These are phyloP conservation scores for Bruguiera gymnorhiza DNA, from an alignment of 345 rosid genomes.

Conservation along the genomic window DNA sequence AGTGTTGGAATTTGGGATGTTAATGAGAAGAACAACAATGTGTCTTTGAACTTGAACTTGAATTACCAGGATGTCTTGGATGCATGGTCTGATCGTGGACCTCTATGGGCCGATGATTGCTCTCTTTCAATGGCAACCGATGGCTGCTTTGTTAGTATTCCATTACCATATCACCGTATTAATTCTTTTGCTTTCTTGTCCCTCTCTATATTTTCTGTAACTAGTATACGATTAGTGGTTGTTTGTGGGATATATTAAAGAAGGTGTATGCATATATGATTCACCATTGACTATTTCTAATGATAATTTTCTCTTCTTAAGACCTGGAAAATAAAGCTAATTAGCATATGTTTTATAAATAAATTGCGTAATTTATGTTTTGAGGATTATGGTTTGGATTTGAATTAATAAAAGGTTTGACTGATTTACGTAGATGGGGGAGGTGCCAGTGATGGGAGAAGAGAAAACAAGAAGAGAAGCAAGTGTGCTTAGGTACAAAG, in stretches of 20 bases:
- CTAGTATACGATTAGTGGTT: too few relatives aligned
- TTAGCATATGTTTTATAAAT: too few relatives aligned
- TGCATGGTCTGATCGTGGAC: conserved; percentile 61
- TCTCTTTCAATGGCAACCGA: conserved; percentile 28
- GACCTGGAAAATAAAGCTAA: too few relatives aligned
- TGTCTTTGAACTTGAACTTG: conserved; percentile 54
- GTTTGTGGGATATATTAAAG: too few relatives aligned
- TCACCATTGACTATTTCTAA: too few relatives aligned
- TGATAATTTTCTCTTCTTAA: too few relatives aligned
- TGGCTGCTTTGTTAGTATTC: conserved; percentile 47
- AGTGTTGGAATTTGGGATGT: conserved; percentile 37
- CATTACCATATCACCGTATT: neutral
- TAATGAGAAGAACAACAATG: conserved; percentile 30
- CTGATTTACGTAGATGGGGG: conserved; percentile 41
- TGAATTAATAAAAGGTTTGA: neutral
- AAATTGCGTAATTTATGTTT: neutral
- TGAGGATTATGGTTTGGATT: neutral
- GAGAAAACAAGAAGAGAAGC: conserved; percentile 70
- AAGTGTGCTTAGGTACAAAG: conserved; percentile 72
- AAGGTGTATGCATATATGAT: too few relatives aligned
- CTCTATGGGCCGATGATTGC: conserved; percentile 38
- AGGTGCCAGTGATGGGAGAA: conserved; percentile 70
- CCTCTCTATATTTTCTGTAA: neutral
- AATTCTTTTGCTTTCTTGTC: conserved; percentile 2
- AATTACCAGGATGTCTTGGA: conserved; percentile 71